Percentiles rank a stretch among this genome's conserved stretches.
These are phyloP conservation scores for Phaseolus coccineus DNA, from an alignment of 331 rosid species.

Conservation along the genomic window DNA sequence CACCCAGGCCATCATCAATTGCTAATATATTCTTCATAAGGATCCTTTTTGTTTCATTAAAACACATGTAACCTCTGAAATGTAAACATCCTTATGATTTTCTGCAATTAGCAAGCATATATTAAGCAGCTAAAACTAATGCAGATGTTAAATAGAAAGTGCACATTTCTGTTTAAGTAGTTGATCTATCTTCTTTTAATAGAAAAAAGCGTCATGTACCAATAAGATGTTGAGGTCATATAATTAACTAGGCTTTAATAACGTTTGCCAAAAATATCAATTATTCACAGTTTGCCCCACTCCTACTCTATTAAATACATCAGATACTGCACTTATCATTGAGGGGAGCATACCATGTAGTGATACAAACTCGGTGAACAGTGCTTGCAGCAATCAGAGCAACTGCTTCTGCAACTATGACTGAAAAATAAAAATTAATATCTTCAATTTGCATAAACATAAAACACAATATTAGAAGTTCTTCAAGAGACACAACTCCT, in stretches of 20 bases:
- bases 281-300: neutral
- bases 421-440: conserved; percentile 46
- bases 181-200: neutral
- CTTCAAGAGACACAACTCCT: conserved; percentile 32
- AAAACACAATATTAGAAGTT: conserved; percentile 27
- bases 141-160: neutral
- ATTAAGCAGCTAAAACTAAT: conserved; percentile 12
- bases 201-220: neutral
- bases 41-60: conserved; percentile 3
- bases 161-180: neutral
- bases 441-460: conserved; percentile 22
- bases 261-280: conserved; percentile 4
- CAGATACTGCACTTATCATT: conserved; percentile 45
- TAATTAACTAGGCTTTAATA: conserved; percentile 18
- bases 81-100: conserved; percentile 18
- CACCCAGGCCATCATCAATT: neutral
- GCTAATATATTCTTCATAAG: neutral
- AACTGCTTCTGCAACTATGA: conserved; percentile 74
- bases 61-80: neutral
- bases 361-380: conserved; percentile 76
- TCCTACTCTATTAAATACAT: neutral
- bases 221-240: neutral
- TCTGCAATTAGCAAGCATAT: conserved; percentile 9
- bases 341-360: conserved; percentile 56
- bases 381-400: conserved; percentile 96